Base-by-base conservation (phyloP, 2,329 filamentous ascomycete genomes). In the Myriangium duriaei region DNA sequence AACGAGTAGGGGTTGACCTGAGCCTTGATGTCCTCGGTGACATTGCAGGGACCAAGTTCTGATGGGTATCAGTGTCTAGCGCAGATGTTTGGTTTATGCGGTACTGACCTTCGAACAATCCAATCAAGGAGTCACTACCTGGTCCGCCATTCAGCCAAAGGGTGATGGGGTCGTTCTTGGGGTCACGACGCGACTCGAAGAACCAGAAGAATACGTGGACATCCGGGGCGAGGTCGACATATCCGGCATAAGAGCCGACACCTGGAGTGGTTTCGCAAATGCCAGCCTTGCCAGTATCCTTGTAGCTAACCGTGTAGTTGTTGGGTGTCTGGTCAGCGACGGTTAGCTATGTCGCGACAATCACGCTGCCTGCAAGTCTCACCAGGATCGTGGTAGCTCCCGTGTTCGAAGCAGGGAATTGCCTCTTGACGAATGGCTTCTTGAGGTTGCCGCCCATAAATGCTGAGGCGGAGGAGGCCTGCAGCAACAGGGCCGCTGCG, bases 111-210 rank as follows among this genome's bases (percentile, higher is more conserved):
- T 72, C 62, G 43, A 75, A 74, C 2, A 76, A 50, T 1, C 71
- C 70, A 42, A 74, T 68, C 50, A 75, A 57, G 7, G 64, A 69
- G 42, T 67, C 64, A 11, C 57, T 62, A 1, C 72, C 71, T 1
- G 74, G 73, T 0, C 74, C 74, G 12, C 73, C 72, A 40, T 74
- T 73, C 52, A 78, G 64, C 67, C 71, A 78, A 18, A 76, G 67
- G 0, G 67, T 63, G 2, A 77, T 55, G 0, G 73, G 74, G 1
- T 71, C 72, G 47, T 69, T 68, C 6, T 54, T 49, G 1, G 73
- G 65, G 48, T 72, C 64, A 37, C 72, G 67, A 11, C 72, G 61
- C 1, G 72, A 64, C 44, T 76, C 72, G 47, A 79, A 77, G 49
- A 75, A 78, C 70, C 71, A 74, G 52, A 78, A 79, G 52, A 75